Evolutionary conservation across 106 monocot genomes (phyloP), one percentile per base, ranked within the genome.

Genomic region (Allium fistulosum): DNA sequence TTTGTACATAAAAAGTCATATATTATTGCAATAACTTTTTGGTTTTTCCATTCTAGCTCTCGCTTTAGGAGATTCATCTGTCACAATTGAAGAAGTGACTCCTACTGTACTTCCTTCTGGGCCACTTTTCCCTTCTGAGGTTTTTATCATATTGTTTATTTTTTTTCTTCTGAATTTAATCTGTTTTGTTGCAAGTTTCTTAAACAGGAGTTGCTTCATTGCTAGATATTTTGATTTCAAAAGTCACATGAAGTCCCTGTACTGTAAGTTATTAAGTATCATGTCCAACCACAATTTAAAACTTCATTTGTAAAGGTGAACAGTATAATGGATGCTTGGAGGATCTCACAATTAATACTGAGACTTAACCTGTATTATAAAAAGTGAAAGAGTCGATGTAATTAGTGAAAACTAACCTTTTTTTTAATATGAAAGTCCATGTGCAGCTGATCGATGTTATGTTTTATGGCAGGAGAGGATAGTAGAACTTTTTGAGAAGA

Each of bases 111-210:
- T 76, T 53, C 78, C 86, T n/a, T 84, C 84, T 9, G 86, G 81
- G 8, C 76, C 76, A 2, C 86, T 96, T 17, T 96, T 92, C 78
- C 91, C 96, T 65, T 80, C 88, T 52, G 96, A 96, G 88, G 96
- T 96, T 61, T 61, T 18, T 71, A 27, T 37, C 27, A 76, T 66
- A 26, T 53, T 45, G 37, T 45, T 26, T 45, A 0, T n/a, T 16
- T 27, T 28, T 67, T 18, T 37, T 37, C 3, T 28, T 28, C 37
- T 37, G 37, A 37, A 1, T 37, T 37, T 37, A 1, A 5, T 37
- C 0, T 37, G 37, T 37, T 37, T 37, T 37, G 37, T 37, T 37
- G 37, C 37, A 37, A 37, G 37, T 37, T 37, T 37, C 37, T 37
- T 37, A 37, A 2, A 37, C 37, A 5, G 2, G 0, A 37, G 1